A percentile compares a stretch with the other conserved stretches of the same genome.
phyloP scores from a whole-genome alignment of 805 yeast species.

The Isabelozyma rhagii region DNA sequence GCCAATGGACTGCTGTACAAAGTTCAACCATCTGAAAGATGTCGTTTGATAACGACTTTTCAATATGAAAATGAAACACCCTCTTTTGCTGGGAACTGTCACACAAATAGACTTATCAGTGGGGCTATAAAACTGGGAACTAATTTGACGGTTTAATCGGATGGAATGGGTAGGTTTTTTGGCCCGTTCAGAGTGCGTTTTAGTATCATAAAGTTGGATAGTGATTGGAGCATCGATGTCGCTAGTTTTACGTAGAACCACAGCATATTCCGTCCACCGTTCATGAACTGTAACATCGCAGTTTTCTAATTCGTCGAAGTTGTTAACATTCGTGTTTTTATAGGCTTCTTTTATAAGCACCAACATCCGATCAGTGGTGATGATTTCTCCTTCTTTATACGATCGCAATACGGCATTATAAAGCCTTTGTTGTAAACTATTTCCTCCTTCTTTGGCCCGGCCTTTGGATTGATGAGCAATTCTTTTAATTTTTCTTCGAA shows the following conservation, averaged over 20 bases:
- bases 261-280: constrained; percentile 77
- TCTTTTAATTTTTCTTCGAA: constrained; percentile 15
- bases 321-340: constrained; percentile 8
- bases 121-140: constrained; percentile 56
- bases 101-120: constrained; percentile 70
- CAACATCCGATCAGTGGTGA: constrained; percentile 66
- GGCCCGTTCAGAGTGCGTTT: constrained; percentile 21
- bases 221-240: constrained; percentile 48
- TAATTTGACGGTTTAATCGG: constrained; percentile 11
- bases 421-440: constrained; percentile 16
- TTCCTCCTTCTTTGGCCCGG: constrained; percentile 12
- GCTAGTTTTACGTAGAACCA: constrained; percentile 67
- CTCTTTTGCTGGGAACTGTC: constrained; percentile 24
- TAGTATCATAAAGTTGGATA: constrained; percentile 59
- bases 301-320: constrained; percentile 48
- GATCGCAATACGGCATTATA: constrained; percentile 20
- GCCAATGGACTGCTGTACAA: constrained; percentile 50
- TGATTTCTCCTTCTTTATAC: constrained; percentile 55
- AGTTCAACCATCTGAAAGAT: constrained; percentile 62
- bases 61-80: constrained; percentile 46
- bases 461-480: constrained; percentile 24
- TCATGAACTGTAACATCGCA: constrained; percentile 57
- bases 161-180: constrained; percentile 20
- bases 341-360: constrained; percentile 53
- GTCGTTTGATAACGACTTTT: constrained; percentile 51